phyloP scores from a whole-genome alignment of 2,329 filamentous ascomycete genomes.

The Monilinia polystroma region DNA sequence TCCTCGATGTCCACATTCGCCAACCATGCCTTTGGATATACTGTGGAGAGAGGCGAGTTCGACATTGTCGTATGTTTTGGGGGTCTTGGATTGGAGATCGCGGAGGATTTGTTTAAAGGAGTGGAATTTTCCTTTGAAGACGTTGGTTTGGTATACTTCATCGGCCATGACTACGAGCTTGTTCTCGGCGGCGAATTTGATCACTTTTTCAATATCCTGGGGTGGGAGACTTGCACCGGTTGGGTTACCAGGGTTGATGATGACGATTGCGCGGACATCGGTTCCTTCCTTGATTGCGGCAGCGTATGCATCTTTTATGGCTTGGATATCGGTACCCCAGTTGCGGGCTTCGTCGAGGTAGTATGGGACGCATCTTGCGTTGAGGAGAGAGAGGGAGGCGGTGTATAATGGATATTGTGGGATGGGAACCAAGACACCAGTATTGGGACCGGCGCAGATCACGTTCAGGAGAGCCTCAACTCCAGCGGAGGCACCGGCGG shows the following conservation, averaged over 20 bases:
- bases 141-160: conserved; percentile 99
- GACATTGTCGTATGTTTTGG: conserved; percentile 76
- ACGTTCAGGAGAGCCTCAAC: conserved; percentile 92
- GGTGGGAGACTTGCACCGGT: conserved; percentile 83
- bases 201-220: conserved; percentile 77
- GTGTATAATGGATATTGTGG: conserved; percentile 98
- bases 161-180: conserved; percentile 89
- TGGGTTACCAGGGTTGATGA: conserved; percentile 98
- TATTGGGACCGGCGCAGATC: conserved; percentile 74
- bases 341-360: conserved; percentile 81
- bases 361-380: conserved; percentile 88
- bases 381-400: conserved; percentile 80
- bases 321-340: conserved; percentile 85
- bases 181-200: conserved; percentile 82
- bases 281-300: conserved; percentile 74
- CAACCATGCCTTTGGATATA: conserved; percentile 97
- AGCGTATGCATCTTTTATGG: conserved; percentile 70
- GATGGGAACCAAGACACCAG: conserved; percentile 89
- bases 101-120: conserved; percentile 92
- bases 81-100: conserved; percentile 70
- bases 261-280: conserved; percentile 88
- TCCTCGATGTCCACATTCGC: conserved; percentile 95
- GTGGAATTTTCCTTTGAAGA: conserved; percentile 91
- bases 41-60: conserved; percentile 92
- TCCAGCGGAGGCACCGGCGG: conserved; percentile 85